Evolutionary conservation across 495 filamentous ascomycete species (phyloP).

Genomic region (Symbiotaphrina buchneri): DNA sequence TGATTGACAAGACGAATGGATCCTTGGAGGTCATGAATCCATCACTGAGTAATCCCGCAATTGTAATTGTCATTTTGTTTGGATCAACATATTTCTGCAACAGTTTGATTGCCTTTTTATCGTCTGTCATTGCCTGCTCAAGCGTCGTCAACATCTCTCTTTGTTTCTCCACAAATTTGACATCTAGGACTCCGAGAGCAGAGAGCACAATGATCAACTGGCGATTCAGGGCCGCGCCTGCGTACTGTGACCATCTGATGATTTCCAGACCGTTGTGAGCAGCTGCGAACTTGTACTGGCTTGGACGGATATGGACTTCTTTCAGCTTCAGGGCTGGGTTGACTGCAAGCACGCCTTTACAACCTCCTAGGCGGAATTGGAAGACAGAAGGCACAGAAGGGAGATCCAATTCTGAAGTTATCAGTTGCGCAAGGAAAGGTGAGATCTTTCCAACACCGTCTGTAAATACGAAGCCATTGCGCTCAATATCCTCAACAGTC

Average conservation of each 20-base stretch:
- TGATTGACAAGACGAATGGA: conserved; percentile 58
- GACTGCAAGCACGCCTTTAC: conserved; percentile 68
- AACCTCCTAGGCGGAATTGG: conserved; percentile 81
- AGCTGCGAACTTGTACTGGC: conserved; percentile 73
- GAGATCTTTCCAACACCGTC: conserved; percentile 95
- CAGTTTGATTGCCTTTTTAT: conserved; percentile 33
- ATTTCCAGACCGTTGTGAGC: conserved; percentile 56
- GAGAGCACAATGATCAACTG: conserved; percentile 77
- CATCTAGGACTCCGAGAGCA: conserved; percentile 44
- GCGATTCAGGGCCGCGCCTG: conserved; percentile 58
- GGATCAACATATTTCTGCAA: conserved; percentile 64
- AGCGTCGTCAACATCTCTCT: conserved; percentile 37
- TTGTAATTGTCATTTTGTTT: conserved; percentile 50
- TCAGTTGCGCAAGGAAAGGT: conserved; percentile 42
- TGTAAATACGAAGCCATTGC: conserved; percentile 49
- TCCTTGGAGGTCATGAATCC: conserved; percentile 61
- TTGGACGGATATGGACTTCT: conserved; percentile 55
- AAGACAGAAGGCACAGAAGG: conserved; percentile 48
- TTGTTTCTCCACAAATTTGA: conserved; percentile 44
- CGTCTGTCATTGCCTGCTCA: conserved; percentile 40
- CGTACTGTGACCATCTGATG: conserved; percentile 53
- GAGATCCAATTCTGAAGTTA: conserved; percentile 38
- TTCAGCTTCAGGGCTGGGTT: conserved; percentile 33
- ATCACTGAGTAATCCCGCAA: conserved; percentile 51
- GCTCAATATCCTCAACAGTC: conserved; percentile 38